Evolutionary conservation across 179 eudicot species (phyloP).

Genomic region (Monotropa hypopitys): DNA sequence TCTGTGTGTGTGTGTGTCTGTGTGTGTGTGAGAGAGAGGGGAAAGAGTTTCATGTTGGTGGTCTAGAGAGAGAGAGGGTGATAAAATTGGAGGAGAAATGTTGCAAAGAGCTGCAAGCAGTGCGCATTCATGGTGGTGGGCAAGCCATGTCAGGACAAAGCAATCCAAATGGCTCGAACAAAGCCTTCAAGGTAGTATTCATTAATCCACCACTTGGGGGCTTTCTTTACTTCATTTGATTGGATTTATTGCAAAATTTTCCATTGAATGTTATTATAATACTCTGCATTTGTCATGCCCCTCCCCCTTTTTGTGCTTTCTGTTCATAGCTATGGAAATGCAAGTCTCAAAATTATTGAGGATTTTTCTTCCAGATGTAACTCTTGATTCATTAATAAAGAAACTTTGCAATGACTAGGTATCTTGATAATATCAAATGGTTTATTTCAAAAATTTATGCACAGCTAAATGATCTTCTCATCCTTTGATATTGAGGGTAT

Average conservation of each 20-base stretch:
- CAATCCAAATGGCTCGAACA: conserved; percentile 26
- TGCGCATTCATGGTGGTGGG: conserved; percentile 29
- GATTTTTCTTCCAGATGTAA: no score
- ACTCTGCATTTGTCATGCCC: not conserved
- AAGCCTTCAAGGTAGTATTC: conserved; percentile 14
- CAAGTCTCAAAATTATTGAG: not conserved
- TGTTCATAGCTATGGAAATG: not conserved
- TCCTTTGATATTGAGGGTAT: no score
- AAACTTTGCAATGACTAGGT: not conserved
- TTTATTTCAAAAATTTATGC: not conserved
- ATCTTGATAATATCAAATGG: not conserved
- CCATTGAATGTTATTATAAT: not conserved
- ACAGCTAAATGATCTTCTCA: not conserved
- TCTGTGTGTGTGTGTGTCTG: no score
- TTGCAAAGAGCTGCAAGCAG: conserved; percentile 17
- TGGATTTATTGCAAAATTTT: not conserved
- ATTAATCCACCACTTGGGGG: not conserved
- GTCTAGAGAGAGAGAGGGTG: not conserved
- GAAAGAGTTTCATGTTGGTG: conserved; percentile 6
- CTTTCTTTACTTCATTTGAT: not conserved
- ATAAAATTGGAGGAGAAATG: conserved; percentile 8
- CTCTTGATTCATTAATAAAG: not conserved
- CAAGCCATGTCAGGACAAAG: conserved; percentile 22
- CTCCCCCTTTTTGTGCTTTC: not conserved
- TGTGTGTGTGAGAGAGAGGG: no score